A percentile compares a stretch with the other conserved stretches of the same genome.
Conservation (phyloP, 768 basidiomycete genomes). For the Lactifluus echinatus region DNA sequence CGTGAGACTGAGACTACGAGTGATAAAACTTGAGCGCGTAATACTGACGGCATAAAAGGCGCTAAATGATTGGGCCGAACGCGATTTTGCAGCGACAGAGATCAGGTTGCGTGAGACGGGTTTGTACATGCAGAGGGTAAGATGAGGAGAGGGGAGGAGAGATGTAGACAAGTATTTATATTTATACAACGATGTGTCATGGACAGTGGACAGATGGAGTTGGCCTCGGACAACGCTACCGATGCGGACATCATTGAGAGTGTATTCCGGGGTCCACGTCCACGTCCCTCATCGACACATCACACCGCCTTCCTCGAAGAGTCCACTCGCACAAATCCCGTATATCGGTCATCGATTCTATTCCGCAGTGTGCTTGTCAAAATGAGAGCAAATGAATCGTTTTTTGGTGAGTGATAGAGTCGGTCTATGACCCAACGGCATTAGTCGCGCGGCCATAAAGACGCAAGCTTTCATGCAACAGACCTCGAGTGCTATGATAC, state of each 20-base stretch:
- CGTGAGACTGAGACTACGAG: background rate
- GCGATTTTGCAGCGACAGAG: conserved; percentile 5
- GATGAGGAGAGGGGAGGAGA: background rate
- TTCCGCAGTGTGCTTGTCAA: background rate
- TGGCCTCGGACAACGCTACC: background rate
- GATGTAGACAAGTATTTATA: background rate
- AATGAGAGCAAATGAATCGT: conserved; percentile 11
- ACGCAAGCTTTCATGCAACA: background rate
- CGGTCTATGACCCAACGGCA: background rate
- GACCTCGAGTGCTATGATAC: conserved; percentile 15
- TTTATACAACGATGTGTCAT: conserved; percentile 11
- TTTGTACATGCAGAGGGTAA: conserved; percentile 23
- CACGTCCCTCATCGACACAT: no score
- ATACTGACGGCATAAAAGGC: conserved; percentile 50
- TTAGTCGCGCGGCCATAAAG: conserved; percentile 6
- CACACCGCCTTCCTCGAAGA: background rate
- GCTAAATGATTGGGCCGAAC: conserved; percentile 32
- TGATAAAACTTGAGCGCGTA: background rate
- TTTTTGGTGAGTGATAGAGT: background rate
- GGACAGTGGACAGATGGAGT: background rate
- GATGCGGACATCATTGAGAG: background rate
- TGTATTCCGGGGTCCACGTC: no score
- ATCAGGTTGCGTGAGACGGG: conserved; percentile 28
- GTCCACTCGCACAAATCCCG: conserved; percentile 7
- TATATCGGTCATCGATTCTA: background rate